phyloP scores from a whole-genome alignment of 2,329 filamentous ascomycete species.

The Aspergillus novoparasiticus region DNA sequence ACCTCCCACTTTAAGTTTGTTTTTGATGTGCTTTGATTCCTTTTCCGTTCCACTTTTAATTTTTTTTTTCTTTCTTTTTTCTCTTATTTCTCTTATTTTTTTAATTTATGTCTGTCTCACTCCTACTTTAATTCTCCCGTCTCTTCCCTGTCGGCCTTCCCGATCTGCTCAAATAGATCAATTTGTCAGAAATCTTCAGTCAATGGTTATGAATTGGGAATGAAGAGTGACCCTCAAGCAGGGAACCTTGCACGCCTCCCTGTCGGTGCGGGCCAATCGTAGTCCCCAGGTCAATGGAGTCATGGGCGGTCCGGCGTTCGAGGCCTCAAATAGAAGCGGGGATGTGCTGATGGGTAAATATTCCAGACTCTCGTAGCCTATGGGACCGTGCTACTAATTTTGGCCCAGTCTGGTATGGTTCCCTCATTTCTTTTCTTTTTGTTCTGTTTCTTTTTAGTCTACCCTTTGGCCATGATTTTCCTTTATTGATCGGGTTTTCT shows the following conservation, averaged over 20 bases:
- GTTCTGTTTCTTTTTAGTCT: neutral
- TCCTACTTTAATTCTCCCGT: neutral
- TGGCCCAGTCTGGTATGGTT: constrained; percentile 17
- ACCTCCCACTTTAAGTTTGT: neutral
- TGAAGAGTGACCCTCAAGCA: constrained; percentile 17
- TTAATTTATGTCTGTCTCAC: neutral
- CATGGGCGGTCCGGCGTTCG: constrained; percentile 18
- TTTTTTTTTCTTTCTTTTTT: neutral
- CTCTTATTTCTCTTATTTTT: neutral
- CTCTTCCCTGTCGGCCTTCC: neutral
- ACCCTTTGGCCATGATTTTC: neutral
- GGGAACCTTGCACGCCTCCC: constrained; percentile 19
- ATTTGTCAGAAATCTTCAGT: constrained; percentile 3
- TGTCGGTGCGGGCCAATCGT: constrained; percentile 19
- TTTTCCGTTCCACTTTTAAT: neutral
- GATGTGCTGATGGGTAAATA: constrained; percentile 16
- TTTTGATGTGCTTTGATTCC: neutral
- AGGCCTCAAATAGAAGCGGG: constrained; percentile 28
- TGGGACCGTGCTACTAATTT: constrained; percentile 20
- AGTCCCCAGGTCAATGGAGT: neutral
- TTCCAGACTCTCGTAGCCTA: constrained; percentile 15
- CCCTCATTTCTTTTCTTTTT: neutral
- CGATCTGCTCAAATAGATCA: neutral
- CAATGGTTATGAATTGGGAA: constrained; percentile 13
- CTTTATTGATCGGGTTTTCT: neutral